Base-by-base conservation (phyloP, 495 filamentous ascomycete genomes). In the Extremus antarcticus region DNA sequence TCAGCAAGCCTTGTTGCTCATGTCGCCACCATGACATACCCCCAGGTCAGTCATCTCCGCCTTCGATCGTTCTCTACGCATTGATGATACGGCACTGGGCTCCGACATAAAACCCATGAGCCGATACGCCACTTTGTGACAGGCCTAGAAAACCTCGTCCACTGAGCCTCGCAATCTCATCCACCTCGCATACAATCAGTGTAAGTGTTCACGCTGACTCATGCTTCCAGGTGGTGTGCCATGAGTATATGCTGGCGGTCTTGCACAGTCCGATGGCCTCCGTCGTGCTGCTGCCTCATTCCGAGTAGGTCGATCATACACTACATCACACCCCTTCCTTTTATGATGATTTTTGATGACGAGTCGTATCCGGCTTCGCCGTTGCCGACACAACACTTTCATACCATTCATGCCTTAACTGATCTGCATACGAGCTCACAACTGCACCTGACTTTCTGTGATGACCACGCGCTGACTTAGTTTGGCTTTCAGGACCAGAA, bases 101-200 rank as follows among this genome's bases (percentile, higher is more conserved):
- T 95, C 90, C 88, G 91, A 97, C 43, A 7, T n/a, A 71, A 55
- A 71, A 73, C 72, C 76, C 89, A 55, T 50, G 87, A 90, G 74
- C 71, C 82, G 88, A 95, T 73, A 92, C 75, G 88, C 88, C 89
- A 79, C 77, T 81, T 88, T 87, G 88, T 68, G 90, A 88, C 88
- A 94, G 90, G 91, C 92, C 88, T 96, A 95, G 91, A 95, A 98
- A 98, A 95, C 92, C 90, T 95, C 80, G 90, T 88, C 90, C 87
- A 90, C 92, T 98, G 92, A 97, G 29, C 29, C 13, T n/a, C n/a
- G n/a, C n/a, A 21, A 20, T 43, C 20, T 38, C 22, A 46, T 22
- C 35, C 29, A 46, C 9, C 24, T 46, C 41, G 50, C 43, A n/a
- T 25, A 7, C 35, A n/a, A n/a, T n/a, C n/a, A n/a, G n/a, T n/a